Conservation (phyloP, 1,284 basidiomycete species). For the Mycosarcoma maydis region DNA sequence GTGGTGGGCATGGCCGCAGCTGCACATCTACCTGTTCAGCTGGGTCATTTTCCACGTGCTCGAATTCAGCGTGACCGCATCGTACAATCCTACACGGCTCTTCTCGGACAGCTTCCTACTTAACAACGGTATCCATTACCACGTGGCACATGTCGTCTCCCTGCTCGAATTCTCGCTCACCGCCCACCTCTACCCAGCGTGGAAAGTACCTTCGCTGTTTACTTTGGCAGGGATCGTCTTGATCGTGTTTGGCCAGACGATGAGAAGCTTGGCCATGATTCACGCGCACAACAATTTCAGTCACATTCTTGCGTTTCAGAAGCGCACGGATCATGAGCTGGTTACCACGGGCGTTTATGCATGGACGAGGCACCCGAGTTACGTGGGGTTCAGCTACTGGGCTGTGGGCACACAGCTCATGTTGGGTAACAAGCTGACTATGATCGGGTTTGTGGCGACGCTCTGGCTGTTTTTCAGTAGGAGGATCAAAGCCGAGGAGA, state of each 20-base stretch:
- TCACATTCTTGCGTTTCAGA: conserved; percentile 70
- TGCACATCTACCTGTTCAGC: conserved; percentile 50
- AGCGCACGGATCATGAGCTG: conserved; percentile 57
- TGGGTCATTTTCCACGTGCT: conserved; percentile 81
- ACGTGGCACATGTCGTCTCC: conserved; percentile 82
- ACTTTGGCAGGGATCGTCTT: conserved; percentile 71
- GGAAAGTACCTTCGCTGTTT: conserved; percentile 12
- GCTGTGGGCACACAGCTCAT: conserved; percentile 93
- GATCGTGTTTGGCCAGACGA: conserved; percentile 77
- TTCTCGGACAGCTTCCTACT: conserved; percentile 93
- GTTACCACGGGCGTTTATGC: conserved; percentile 62
- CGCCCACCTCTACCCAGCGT: conserved; percentile 9
- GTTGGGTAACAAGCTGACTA: conserved; percentile 84
- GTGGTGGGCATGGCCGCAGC: conserved; percentile 24
- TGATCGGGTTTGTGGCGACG: conserved; percentile 74
- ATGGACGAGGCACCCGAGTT: conserved; percentile 89
- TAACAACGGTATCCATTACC: conserved; percentile 87
- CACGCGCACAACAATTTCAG: conserved; percentile 93
- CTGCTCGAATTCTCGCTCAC: conserved; percentile 80
- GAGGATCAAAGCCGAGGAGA: conserved; percentile 83
- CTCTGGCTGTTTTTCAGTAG: conserved; percentile 87
- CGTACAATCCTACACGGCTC: conserved; percentile 92
- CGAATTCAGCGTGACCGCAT: conserved; percentile 93
- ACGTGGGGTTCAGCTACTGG: conserved; percentile 98
- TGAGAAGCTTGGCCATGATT: conserved; percentile 92